phyloP scores from a whole-genome alignment of 257 asterid genomes.

The Solanum lycopersicoides region DNA sequence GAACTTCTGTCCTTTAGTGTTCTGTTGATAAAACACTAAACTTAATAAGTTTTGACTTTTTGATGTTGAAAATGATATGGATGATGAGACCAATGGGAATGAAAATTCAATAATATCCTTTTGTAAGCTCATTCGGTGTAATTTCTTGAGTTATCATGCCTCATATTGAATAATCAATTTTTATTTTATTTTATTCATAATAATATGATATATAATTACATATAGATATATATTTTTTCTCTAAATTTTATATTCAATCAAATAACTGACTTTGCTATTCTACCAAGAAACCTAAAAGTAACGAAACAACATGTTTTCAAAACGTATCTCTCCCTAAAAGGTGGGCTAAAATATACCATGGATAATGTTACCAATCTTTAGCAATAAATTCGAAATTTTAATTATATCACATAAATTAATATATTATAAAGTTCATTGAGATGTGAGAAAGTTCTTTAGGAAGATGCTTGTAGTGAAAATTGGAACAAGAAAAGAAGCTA shows the following conservation, averaged over 20 bases:
- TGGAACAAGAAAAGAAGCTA: neutral
- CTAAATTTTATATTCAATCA: neutral
- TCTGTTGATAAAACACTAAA: accelerated
- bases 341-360: neutral
- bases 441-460: neutral
- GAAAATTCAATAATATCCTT: too few species aligned
- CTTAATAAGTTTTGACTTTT: neutral
- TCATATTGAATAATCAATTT: neutral
- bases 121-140: neutral
- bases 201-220: neutral
- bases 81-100: neutral
- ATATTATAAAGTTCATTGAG: neutral
- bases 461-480: neutral
- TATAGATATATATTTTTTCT: neutral
- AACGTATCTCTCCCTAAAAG: neutral
- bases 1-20: neutral
- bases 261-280: neutral
- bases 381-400: accelerated
- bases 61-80: too few species aligned
- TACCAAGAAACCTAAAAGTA: neutral
- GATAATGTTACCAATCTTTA: neutral
- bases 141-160: neutral
- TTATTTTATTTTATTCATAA: neutral
- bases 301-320: neutral
- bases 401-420: neutral